These are phyloP conservation scores for Thermothelomyces thermophilus DNA, from an alignment of 2,329 filamentous ascomycete species.

Conservation along the genomic window DNA sequence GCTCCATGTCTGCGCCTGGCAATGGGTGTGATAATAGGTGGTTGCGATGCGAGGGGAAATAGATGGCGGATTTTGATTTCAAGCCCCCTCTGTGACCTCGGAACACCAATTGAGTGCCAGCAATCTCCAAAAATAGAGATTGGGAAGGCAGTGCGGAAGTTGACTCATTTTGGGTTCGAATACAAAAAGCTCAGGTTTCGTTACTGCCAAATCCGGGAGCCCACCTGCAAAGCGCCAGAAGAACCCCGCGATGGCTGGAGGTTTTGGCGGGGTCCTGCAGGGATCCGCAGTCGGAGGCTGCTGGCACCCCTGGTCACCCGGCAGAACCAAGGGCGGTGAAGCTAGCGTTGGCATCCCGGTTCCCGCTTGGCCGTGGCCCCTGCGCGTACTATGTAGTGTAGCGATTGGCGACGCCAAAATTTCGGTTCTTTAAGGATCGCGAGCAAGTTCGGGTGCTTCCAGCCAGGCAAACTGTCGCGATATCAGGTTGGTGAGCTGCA, in stretches of 20 bases:
- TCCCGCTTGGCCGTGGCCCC: conserved; percentile 7
- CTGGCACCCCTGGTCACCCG: neutral
- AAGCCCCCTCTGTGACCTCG: neutral
- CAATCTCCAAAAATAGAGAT: neutral
- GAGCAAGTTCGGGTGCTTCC: conserved; percentile 5
- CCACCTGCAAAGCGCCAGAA: neutral
- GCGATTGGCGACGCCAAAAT: conserved; percentile 24
- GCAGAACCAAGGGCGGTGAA: conserved; percentile 21
- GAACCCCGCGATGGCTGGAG: conserved; percentile 17
- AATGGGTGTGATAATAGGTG: no score
- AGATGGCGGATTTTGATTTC: neutral
- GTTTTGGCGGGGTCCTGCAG: conserved; percentile 16
- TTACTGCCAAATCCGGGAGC: neutral
- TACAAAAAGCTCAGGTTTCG: neutral
- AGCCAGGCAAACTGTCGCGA: conserved; percentile 1
- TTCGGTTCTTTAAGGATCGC: conserved; percentile 16
- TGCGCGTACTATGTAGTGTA: no score
- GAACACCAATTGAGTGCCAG: neutral
- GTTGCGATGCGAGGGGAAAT: neutral
- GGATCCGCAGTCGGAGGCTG: conserved; percentile 4
- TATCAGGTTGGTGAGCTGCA: conserved; percentile 13
- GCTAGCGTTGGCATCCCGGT: neutral
- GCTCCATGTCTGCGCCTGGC: conserved; percentile 1
- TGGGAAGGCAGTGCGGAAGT: neutral
- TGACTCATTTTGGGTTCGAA: conserved; percentile 20